These are phyloP conservation scores for Boechera retrofracta DNA, from an alignment of 345 rosid species.

Conservation along the genomic window DNA sequence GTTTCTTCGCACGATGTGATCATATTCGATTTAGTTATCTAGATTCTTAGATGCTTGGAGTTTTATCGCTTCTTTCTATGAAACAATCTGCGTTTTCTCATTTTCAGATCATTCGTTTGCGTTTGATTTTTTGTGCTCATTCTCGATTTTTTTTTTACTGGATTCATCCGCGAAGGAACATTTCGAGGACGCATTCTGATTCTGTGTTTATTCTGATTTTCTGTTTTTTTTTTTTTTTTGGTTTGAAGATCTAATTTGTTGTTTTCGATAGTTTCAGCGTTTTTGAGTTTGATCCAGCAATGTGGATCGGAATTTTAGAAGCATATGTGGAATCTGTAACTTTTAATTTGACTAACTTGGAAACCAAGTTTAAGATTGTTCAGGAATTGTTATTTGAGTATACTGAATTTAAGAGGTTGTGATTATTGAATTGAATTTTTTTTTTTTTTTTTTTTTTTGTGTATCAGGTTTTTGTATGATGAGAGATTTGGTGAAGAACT, in stretches of 20 bases:
- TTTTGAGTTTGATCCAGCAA: constrained; percentile 13
- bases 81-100: not conserved
- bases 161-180: not conserved
- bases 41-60: not conserved
- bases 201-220: not conserved
- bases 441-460: constrained; percentile 1
- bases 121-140: constrained; percentile 6
- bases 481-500: constrained; percentile 45
- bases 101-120: constrained; percentile 15
- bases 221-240: not conserved
- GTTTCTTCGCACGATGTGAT: constrained; percentile 45
- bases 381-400: not conserved
- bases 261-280: constrained; percentile 18
- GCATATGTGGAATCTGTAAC: not conserved
- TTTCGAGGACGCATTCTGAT: constrained; percentile 10
- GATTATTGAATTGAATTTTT: not conserved
- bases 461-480: constrained; percentile 30
- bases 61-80: not conserved
- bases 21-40: not conserved
- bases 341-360: constrained; percentile 29
- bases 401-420: not conserved
- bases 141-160: not conserved
- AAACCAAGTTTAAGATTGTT: constrained; percentile 33
- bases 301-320: constrained; percentile 24
- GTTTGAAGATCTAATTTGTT: constrained; percentile 47